Conservation (phyloP, 176 grass and related monocot species). For the Urochloa ruziziensis region DNA sequence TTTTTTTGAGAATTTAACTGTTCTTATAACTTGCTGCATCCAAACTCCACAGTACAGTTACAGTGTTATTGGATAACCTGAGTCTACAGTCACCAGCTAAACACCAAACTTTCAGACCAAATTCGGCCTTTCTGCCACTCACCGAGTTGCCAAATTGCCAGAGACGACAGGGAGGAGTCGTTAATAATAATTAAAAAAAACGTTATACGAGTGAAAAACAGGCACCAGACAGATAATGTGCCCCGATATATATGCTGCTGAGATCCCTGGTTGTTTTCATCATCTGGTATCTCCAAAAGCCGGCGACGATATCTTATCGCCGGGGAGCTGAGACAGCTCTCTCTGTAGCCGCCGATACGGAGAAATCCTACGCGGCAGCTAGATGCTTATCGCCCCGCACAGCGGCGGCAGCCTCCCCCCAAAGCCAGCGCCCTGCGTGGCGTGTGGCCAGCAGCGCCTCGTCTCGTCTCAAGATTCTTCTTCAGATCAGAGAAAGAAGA, state of each 20-base stretch:
- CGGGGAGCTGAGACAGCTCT: neutral
- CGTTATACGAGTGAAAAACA: neutral
- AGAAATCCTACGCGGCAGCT: neutral
- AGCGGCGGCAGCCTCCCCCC: neutral
- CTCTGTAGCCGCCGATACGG: neutral
- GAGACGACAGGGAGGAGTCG: neutral
- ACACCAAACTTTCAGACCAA: neutral
- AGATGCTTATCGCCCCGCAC: constrained; percentile 27
- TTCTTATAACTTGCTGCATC: neutral
- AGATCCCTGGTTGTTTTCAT: constrained; percentile 36
- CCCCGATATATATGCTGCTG: constrained; percentile 8
- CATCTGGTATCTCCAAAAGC: constrained; percentile 46
- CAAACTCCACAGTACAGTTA: neutral
- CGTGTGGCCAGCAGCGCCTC: constrained; percentile 30
- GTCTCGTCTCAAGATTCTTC: constrained; percentile 14
- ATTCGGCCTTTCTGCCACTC: neutral
- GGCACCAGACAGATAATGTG: constrained; percentile 32
- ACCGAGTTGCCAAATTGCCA: neutral
- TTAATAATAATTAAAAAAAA: neutral
- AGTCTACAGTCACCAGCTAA: neutral
- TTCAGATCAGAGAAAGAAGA: neutral
- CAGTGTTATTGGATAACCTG: neutral
- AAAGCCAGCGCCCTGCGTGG: constrained; percentile 3
- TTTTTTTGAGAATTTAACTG: no score
- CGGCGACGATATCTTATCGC: constrained; percentile 34